phyloP scores from a whole-genome alignment of 805 yeast species.

The Saccharomycopsis guyanensis region DNA sequence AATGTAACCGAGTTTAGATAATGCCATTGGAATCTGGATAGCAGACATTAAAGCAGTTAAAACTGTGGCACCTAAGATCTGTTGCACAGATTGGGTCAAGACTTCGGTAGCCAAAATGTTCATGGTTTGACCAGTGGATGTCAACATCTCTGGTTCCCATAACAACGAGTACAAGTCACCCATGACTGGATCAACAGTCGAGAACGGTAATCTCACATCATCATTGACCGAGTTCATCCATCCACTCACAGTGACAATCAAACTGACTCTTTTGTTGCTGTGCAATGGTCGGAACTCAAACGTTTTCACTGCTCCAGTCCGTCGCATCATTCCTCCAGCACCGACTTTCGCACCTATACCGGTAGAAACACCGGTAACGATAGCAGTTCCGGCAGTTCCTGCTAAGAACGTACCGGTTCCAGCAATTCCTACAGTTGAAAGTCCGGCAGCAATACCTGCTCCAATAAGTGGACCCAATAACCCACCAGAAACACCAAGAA shows the following conservation, averaged over 20 bases:
- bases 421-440: constrained; percentile 86
- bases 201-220: constrained; percentile 93
- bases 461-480: constrained; percentile 85
- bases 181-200: constrained; percentile 96
- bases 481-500: constrained; percentile 93
- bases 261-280: constrained; percentile 79
- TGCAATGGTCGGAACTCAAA: constrained; percentile 92
- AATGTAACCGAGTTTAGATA: constrained; percentile 80
- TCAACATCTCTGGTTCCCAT: constrained; percentile 98
- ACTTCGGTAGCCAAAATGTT: constrained; percentile 91
- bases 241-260: constrained; percentile 86
- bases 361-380: constrained; percentile 87
- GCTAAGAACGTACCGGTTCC: constrained; percentile 94
- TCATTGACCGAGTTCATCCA: constrained; percentile 96
- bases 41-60: constrained; percentile 88
- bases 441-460: constrained; percentile 96
- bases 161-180: constrained; percentile 87
- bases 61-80: constrained; percentile 85
- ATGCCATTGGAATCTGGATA: constrained; percentile 83
- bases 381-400: constrained; percentile 94
- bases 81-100: constrained; percentile 87
- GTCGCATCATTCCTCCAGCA: constrained; percentile 67
- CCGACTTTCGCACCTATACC: constrained; percentile 90
- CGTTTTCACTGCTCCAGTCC: constrained; percentile 89
- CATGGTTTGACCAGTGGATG: constrained; percentile 94